phyloP scores from a whole-genome alignment of 202 grass and related monocot species.

The Dendrocalamus latiflorus region DNA sequence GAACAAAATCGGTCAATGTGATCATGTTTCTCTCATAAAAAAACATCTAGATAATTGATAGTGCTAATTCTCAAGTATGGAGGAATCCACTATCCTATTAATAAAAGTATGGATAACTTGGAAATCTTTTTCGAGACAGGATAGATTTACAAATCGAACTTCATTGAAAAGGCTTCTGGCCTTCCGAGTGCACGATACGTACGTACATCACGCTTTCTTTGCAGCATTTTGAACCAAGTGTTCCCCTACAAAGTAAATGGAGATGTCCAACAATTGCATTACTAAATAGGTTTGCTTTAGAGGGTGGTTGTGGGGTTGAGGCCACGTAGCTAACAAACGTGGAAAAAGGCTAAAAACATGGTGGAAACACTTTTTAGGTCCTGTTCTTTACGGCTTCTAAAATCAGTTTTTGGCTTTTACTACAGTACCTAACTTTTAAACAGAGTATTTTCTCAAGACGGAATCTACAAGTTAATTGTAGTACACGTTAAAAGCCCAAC shows the following conservation, averaged over 20 bases:
- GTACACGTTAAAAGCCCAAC: too few species aligned
- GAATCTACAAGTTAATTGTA: too few species aligned
- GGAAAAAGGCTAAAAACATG: conserved; percentile 32
- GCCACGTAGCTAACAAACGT: conserved; percentile 19
- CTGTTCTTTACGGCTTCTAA: too few species aligned
- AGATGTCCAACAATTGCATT: conserved; percentile 30
- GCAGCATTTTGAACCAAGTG: conserved; percentile 2
- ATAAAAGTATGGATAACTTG: background rate
- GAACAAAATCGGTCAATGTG: background rate
- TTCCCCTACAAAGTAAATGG: conserved; percentile 21
- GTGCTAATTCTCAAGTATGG: background rate
- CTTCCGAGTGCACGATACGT: background rate
- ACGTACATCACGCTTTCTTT: background rate
- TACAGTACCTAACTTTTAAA: too few species aligned
- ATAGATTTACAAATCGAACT: background rate
- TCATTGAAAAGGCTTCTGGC: background rate
- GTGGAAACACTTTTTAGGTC: background rate
- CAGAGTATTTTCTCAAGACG: too few species aligned
- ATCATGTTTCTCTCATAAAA: background rate
- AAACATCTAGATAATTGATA: background rate
- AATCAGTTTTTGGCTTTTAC: too few species aligned
- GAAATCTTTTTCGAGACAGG: too few species aligned
- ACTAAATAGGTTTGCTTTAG: conserved; percentile 34
- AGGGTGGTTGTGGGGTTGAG: background rate
- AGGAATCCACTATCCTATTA: background rate